Evolutionary conservation across 805 yeast species (phyloP), one percentile per base, ranked within the genome.

Genomic region (Danielia oregonensis): DNA sequence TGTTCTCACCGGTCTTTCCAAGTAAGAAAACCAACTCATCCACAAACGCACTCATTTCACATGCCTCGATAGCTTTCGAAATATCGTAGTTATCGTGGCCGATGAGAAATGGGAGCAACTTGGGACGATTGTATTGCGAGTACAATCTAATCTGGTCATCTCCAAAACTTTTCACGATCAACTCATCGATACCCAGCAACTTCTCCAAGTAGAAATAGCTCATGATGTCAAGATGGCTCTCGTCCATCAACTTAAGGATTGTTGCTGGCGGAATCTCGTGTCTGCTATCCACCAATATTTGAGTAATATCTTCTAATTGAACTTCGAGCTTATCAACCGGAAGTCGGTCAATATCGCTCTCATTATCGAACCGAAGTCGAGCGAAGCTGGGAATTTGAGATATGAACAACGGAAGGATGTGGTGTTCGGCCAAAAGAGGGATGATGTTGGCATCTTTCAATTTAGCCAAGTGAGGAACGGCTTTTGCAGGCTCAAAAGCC

Each of bases 11-110:
- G 17, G 85, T 79, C 48, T 78, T 77, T 4, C 95, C 94, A 41
- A 86, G 70, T 19, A 93, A 59, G 50, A 78, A 88, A 0, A 93
- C 95, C 26, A 88, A 65, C 50, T 91, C 97, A 26, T 81, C 77
- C 26, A 69, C 70, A 26, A 73, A 69, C 1, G 69, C 68, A 15
- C 69, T 62, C 8, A 54, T 39, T 40, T 79, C 78, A 49, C 95
- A 86, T 1, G 82, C 55, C 10, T 61, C 57, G n/a, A 89, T 75
- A 0, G 96, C 95, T 21, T 54, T 46, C 26, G 78, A 83, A 27
- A 88, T 74, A 41, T 84, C 74, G 53, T 82, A 84, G 45, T 81
- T 76, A 17, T 70, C 70, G 40, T 78, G 76, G 30, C 64, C 66
- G 45, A 72, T 73, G 38, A 91, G 61, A 54, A 79, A 88, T 0